These are phyloP conservation scores for Magnusiomyces tetraspermus DNA, from an alignment of 1,139 yeast species.

Conservation along the genomic window DNA sequence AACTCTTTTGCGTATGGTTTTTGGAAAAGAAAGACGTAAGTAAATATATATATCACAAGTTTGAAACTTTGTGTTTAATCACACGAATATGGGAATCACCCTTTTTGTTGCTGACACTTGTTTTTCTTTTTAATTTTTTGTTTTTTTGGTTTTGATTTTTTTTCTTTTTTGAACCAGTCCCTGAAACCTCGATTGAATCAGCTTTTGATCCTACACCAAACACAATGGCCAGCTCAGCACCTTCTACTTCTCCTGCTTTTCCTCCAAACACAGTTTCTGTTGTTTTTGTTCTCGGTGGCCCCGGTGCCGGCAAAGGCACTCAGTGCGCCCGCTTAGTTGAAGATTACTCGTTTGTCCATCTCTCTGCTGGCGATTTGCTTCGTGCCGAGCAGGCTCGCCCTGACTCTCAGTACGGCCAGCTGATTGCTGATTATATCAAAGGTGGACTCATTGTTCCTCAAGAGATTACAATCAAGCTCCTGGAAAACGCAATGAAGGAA, in stretches of 20 bases:
- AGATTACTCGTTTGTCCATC: slow-evolving; percentile 74
- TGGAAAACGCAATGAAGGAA: slow-evolving; percentile 68
- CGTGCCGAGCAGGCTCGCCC: slow-evolving; percentile 82
- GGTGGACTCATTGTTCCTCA: slow-evolving; percentile 96
- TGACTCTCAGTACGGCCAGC: slow-evolving; percentile 75
- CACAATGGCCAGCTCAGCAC: too few species aligned
- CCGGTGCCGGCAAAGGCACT: slow-evolving; percentile 96
- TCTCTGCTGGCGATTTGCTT: slow-evolving; percentile 89
- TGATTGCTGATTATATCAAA: slow-evolving; percentile 73
- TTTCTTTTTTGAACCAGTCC: slow-evolving; percentile 3
- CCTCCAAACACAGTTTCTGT: slow-evolving; percentile 59
- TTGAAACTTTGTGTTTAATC: too few species aligned
- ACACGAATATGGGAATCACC: too few species aligned
- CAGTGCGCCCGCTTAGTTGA: slow-evolving; percentile 81
- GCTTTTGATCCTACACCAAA: slow-evolving; percentile 6
- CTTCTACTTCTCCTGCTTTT: slow-evolving; percentile 43
- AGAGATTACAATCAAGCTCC: slow-evolving; percentile 79
- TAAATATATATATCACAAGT: too few species aligned
- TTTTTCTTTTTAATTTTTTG: neutral
- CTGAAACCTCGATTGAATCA: slow-evolving; percentile 13
- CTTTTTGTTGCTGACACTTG: too few species aligned
- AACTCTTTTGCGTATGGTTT: slow-evolving; percentile 8
- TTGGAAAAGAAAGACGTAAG: slow-evolving; percentile 10
- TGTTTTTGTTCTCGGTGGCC: slow-evolving; percentile 69
- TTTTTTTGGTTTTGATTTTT: neutral